Base-by-base conservation (phyloP, 176 grass and related monocot genomes). In the Microstegium vimineum region DNA sequence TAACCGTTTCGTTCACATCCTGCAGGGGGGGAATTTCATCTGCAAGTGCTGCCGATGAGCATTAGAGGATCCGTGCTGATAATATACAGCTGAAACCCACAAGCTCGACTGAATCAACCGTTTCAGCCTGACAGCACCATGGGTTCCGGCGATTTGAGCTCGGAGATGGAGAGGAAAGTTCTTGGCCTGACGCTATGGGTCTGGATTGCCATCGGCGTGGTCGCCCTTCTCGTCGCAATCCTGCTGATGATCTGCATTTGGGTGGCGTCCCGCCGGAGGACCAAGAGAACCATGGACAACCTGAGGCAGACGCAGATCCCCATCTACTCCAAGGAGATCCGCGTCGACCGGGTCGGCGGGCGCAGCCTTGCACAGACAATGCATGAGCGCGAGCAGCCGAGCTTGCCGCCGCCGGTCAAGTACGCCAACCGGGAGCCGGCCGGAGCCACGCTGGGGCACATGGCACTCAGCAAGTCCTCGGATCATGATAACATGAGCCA, bases 401-500 rank as follows among this genome's bases (percentile, higher is more conserved):
- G 82, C 76, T 84, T 83, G 16, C 84, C 87, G 28, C 66, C 70
- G 7, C 87, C 87, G 3, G 93, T 90, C 59, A 94, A 86, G 63
- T 49, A 83, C 17, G 75, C 73, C 6, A 80, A 81, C 66, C 36
- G 90, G 62, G 91, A 99, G 60, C 84, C 62, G 0, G 47, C 47
- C 10, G 77, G 85, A 26, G 93, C 91, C 76, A 76, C 93, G 6
- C 60, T 83, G 54, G 93, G 82, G 2, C 82, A 93, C 64, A 22
- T 94, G 43, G 74, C 93, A 11, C 6, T 81, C 70, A 90, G 75
- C 79, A 99, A 99, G 77, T 87, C 91, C 23, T 88, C 76, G 27
- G 96, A 99, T 79, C 89, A 89, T 56, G 96, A 95, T 56, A 99
- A 93, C 87, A 85, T 92, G 85, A 99, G 93, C 83, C 96, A 99